Conservation (phyloP, 495 filamentous ascomycete species). For the Penicillium samsonianum region DNA sequence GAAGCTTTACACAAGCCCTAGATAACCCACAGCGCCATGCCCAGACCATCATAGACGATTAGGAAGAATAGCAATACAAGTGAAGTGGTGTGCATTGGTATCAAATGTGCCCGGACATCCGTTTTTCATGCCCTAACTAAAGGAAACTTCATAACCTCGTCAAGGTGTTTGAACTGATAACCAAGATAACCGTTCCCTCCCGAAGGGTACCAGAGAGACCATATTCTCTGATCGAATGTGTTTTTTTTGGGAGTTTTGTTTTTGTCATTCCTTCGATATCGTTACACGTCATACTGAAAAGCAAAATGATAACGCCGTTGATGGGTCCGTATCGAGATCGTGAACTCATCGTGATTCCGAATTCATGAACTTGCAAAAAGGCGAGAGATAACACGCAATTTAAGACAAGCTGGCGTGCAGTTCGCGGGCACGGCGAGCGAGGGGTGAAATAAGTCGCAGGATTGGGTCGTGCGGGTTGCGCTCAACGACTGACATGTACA, state of each 20-base stretch:
- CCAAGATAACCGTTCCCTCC: conserved; percentile 1
- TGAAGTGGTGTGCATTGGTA: not conserved
- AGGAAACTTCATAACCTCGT: not conserved
- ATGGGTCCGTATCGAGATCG: conserved; percentile 1
- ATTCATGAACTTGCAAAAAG: conserved; percentile 1
- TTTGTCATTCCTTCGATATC: conserved; percentile 18
- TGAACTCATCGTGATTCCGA: not conserved
- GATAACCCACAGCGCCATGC: not conserved
- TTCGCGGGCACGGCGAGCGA: conserved; percentile 57
- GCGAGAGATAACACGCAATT: conserved; percentile 7
- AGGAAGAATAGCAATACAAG: not conserved
- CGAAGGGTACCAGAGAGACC: not conserved
- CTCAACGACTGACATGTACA: conserved; percentile 68
- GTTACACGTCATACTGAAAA: conserved; percentile 23
- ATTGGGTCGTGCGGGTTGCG: conserved; percentile 60
- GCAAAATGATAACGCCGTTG: conserved; percentile 14
- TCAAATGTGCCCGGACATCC: not conserved
- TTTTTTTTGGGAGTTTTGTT: not conserved
- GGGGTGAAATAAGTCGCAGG: conserved; percentile 60
- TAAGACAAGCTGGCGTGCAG: conserved; percentile 34
- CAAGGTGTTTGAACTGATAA: not conserved
- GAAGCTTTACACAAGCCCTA: not conserved
- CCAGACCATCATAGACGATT: not conserved
- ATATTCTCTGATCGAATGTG: conserved; percentile 3
- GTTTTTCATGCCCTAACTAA: not conserved